These are phyloP conservation scores for Mycena galericulata DNA, from an alignment of 768 basidiomycete genomes.

Conservation along the genomic window DNA sequence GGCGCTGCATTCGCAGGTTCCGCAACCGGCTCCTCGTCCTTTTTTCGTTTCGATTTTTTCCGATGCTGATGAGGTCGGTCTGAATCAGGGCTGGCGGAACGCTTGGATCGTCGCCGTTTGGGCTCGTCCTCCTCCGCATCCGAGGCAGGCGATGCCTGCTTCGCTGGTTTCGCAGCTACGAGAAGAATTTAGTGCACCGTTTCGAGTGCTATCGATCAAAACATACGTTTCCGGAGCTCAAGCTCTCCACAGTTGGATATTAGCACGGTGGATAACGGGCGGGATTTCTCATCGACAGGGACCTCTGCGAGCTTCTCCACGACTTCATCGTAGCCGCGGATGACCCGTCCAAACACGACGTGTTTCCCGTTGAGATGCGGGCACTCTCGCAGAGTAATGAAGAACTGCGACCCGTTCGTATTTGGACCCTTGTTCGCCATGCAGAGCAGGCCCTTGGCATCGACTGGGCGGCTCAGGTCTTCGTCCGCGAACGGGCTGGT, in stretches of 20 bases:
- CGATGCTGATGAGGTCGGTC: slow-evolving; percentile 35
- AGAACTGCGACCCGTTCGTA: slow-evolving; percentile 91
- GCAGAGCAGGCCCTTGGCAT: slow-evolving; percentile 81
- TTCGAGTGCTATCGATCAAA: background rate
- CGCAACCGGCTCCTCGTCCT: slow-evolving; percentile 24
- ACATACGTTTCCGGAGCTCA: slow-evolving; percentile 65
- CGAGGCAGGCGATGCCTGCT: slow-evolving; percentile 21
- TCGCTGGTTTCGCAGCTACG: slow-evolving; percentile 30
- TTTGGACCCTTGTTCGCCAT: slow-evolving; percentile 92
- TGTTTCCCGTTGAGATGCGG: slow-evolving; percentile 81
- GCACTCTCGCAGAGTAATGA: slow-evolving; percentile 82
- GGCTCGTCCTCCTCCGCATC: slow-evolving; percentile 26
- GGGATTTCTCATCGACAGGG: slow-evolving; percentile 79
- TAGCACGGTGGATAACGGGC: slow-evolving; percentile 73
- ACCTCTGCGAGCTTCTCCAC: slow-evolving; percentile 70
- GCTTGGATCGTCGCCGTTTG: slow-evolving; percentile 25
- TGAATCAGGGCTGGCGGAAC: slow-evolving; percentile 43
- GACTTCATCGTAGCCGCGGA: slow-evolving; percentile 69
- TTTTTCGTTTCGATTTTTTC: slow-evolving; percentile 40
- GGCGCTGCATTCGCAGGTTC: slow-evolving; percentile 33
- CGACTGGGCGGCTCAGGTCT: slow-evolving; percentile 71
- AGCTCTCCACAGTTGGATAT: slow-evolving; percentile 89
- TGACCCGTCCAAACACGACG: slow-evolving; percentile 56
- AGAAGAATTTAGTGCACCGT: background rate
- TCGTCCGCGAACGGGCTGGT: slow-evolving; percentile 78